Base-by-base conservation (phyloP, 257 asterid species). In the Fraxinus cuspidata region DNA sequence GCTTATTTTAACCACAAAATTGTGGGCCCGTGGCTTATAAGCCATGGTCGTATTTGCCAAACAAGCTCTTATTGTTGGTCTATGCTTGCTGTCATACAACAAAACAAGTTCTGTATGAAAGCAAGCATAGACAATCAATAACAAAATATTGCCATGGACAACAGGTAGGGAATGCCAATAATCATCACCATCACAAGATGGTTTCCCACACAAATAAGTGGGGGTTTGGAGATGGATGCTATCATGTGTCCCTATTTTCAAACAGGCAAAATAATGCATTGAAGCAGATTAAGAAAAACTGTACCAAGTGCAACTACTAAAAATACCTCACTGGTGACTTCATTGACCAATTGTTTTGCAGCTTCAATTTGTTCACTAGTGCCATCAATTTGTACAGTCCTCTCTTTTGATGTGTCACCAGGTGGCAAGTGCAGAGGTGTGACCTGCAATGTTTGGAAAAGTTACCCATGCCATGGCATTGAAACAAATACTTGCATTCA, bases 341-440 rank as follows among this genome's bases (percentile, higher is more conserved):
- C 98, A 77, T 84, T 76, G 51, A 94, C 91, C 86, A 91, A 77
- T 71, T 77, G 87, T 81, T 90, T 94, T 38, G 98, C 98, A 85
- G 88, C 86, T 80, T 94, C 98, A 83, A 94, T 92, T 84, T 92
- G 96, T 65, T 94, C 98, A 78, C 86, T 87, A 32, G 95, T 84
- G 42, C 98, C 97, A 70, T 94, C 97, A 81, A 94, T 94, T 79
- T 94, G 98, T 18, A 92, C 88, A 1, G 97, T 94, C 84, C 98
- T 88, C 82, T 94, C 98, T 69, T 60, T 80, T 47, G 98, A 94
- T 64, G 84, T 80, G 84, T 94, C 98, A 74, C 98, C 98, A 25
- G 97, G 98, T 68, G 98, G 98, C 83, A 92, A 85, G 84, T 88
- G 98, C 81, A 94, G 81, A 34, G 98, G 98, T 83, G 92, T 94